Percentiles rank a stretch among this genome's conserved stretches.
These are phyloP conservation scores for Amoebophrya sp. DNA, from an alignment of 169 alveolate genomes.

Conservation along the genomic window DNA sequence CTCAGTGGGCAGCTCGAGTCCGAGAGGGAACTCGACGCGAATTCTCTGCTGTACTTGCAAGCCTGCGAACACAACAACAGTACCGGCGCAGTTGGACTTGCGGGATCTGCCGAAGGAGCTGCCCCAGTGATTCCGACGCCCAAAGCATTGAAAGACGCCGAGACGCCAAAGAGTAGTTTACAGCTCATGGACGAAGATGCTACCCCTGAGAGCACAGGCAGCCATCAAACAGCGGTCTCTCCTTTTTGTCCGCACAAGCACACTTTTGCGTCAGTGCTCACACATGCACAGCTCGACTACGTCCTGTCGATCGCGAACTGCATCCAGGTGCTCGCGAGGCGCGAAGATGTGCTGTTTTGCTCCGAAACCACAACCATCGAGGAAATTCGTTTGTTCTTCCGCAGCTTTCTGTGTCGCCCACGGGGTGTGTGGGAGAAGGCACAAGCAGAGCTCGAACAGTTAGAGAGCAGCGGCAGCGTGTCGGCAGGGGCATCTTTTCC, in stretches of 20 bases:
- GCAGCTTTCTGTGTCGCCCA: neutral
- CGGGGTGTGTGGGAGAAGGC: neutral
- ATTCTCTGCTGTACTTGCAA: neutral
- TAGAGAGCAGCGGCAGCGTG: neutral
- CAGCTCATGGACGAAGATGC: too few relatives aligned
- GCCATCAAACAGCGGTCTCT: neutral
- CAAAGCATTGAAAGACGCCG: too few relatives aligned
- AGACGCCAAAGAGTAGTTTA: too few relatives aligned
- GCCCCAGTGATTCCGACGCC: too few relatives aligned
- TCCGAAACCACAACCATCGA: neutral
- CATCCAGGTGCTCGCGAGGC: neutral
- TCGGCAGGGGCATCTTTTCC: neutral
- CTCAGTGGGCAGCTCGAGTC: too few relatives aligned
- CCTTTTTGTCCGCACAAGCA: neutral
- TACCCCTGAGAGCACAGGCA: too few relatives aligned
- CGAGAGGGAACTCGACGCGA: too few relatives aligned
- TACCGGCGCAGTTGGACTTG: too few relatives aligned
- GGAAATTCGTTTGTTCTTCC: neutral
- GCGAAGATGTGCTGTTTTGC: conserved; percentile 8
- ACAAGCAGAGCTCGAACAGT: neutral
- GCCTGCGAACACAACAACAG: neutral
- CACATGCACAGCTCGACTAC: neutral
- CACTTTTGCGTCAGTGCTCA: neutral
- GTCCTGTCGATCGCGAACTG: conserved; percentile 3
- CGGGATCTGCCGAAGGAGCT: too few relatives aligned